Evolutionary conservation across 75 land plant species (phyloP).

Genomic region (Selaginella moellendorffii): DNA sequence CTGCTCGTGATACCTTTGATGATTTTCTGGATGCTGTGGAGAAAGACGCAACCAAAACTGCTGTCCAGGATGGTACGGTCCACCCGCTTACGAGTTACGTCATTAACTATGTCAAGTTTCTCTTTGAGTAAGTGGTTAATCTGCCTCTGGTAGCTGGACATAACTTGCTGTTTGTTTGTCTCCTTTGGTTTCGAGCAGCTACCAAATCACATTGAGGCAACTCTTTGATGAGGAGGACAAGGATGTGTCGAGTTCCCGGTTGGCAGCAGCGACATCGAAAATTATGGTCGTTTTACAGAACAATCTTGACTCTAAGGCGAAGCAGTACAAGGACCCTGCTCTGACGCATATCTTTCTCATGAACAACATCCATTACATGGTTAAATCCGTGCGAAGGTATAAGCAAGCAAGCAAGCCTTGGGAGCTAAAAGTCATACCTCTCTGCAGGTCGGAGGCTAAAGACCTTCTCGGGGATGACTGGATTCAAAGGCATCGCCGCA

Average conservation of each 20-base stretch:
- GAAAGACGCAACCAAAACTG: constrained; percentile 18
- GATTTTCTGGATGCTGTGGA: constrained; percentile 17
- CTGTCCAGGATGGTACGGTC: constrained; percentile 15
- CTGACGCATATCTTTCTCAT: constrained; percentile 19
- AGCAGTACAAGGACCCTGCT: constrained; percentile 22
- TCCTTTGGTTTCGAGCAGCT: constrained; percentile 11
- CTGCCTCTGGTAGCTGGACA: background rate
- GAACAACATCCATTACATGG: constrained; percentile 26
- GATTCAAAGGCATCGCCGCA: constrained; percentile 21
- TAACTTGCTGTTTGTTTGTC: background rate
- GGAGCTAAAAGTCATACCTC: no score
- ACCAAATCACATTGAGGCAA: constrained; percentile 3
- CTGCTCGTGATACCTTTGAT: constrained; percentile 15
- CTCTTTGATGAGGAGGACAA: constrained; percentile 12
- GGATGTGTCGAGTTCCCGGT: background rate
- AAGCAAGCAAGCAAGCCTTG: no score
- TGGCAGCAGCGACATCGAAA: constrained; percentile 3
- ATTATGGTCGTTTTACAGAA: constrained; percentile 7
- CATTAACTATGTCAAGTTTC: constrained; percentile 20
- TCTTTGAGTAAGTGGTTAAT: constrained; percentile 14
- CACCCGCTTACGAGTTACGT: constrained; percentile 25
- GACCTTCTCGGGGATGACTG: constrained; percentile 19
- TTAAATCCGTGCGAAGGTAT: constrained; percentile 21
- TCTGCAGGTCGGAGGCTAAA: constrained; percentile 17
- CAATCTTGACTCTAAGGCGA: constrained; percentile 18